Evolutionary conservation across 1,284 basidiomycete species (phyloP).

Genomic region (Leccinum griseonigrum): DNA sequence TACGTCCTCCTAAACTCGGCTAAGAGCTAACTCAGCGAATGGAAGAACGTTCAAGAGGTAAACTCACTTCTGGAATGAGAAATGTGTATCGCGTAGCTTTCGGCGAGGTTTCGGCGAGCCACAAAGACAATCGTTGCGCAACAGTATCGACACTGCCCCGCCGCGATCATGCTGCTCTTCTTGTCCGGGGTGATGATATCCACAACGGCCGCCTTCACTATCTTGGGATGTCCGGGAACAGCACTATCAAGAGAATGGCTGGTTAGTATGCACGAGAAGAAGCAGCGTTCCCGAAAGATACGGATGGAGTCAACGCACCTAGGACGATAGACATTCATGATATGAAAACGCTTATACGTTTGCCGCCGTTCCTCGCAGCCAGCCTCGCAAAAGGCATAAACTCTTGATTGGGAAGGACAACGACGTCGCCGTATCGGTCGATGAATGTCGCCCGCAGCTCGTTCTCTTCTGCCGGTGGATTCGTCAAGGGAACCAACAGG

Average conservation of each 20-base stretch:
- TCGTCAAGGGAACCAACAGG: constrained; percentile 63
- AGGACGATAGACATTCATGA: constrained; percentile 69
- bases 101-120: constrained; percentile 66
- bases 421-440: constrained; percentile 81
- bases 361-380: constrained; percentile 71
- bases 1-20: constrained; percentile 55
- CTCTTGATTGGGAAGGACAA: constrained; percentile 76
- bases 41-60: constrained; percentile 2
- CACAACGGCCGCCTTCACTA: constrained; percentile 69
- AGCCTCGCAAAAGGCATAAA: constrained; percentile 84
- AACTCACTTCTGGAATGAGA: constrained; percentile 70
- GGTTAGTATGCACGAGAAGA: not conserved
- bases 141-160: constrained; percentile 69
- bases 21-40: constrained; percentile 68
- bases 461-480: constrained; percentile 24
- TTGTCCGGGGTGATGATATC: constrained; percentile 78
- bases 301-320: constrained; percentile 41
- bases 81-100: constrained; percentile 68
- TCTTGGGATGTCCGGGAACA: constrained; percentile 68
- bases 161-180: constrained; percentile 55
- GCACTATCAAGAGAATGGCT: constrained; percentile 41
- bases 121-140: constrained; percentile 63
- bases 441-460: constrained; percentile 66
- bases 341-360: constrained; percentile 90
- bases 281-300: not conserved